Evolutionary conservation across 768 basidiomycete genomes (phyloP), one percentile per base, ranked within the genome.

Genomic region (Leccinellum rugosiceps): DNA sequence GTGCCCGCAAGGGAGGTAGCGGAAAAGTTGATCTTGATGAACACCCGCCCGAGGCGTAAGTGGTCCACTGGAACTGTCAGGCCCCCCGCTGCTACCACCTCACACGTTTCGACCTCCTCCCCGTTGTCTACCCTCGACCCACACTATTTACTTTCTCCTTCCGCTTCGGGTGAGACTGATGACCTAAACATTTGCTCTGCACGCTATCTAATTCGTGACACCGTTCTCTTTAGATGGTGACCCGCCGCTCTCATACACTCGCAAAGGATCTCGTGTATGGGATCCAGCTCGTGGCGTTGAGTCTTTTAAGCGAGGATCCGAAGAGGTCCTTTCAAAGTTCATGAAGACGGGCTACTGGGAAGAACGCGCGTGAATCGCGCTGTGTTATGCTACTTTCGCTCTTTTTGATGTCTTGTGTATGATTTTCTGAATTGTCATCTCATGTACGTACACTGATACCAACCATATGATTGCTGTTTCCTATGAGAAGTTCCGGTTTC

Each of bases 281-380:
- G 92, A 94, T 68, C 93, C 93, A 17, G 85, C 86, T 10, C 85
- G 92, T 21, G 88, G 87, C 45, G 85, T 94, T 3, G 93, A 95
- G 58, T 65, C 89, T 41, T 93, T 94, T 75, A 94, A 93, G 71
- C 83, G 83, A 52, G 88, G 88, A 14, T 93, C 92, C 2, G 92
- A 95, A 70, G 89, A 94, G 64, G 91, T 94, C 25, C 77, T 95
- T 28, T 83, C 88, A 10, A 78, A 89, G 49, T 94, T 95, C 72
- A 75, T 94, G 75, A 87, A 83, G 66, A 86, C 88, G 81, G 84
- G 87, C 21, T 82, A 86, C 49, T 87, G 83, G 80, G 87, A 87
- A 57, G 80, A 84, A 26, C 83, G 43, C 32, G 41, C 53, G n/a
- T 68, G 48, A 65, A 54, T 19, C 9, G 9, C 9, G 17, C 17